Evolutionary conservation across 352 stramenopile genomes (phyloP).

Genomic region (Phytopythium ostracodes): DNA sequence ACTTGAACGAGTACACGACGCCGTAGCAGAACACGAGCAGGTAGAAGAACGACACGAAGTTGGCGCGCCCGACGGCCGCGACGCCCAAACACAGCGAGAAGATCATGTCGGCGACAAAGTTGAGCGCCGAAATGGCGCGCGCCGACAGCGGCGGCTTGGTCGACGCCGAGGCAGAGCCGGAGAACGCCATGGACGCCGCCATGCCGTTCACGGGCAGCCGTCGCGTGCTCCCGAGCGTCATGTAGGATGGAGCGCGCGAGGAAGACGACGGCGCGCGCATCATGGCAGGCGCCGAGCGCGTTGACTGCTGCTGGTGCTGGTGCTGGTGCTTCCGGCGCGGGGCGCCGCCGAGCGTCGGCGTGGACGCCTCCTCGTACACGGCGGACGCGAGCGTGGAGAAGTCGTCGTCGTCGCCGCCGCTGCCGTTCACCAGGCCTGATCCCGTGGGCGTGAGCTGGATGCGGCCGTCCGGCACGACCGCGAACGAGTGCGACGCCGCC

Average conservation of each 20-base stretch:
- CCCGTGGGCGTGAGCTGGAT: conserved; percentile 34
- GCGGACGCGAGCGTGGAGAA: conserved; percentile 3
- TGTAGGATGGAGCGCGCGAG: conserved; percentile 3
- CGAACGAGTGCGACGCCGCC: conserved; percentile 13
- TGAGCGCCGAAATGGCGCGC: conserved; percentile 17
- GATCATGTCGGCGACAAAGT: conserved; percentile 20
- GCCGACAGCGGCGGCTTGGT: conserved; percentile 16
- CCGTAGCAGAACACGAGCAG: conserved; percentile 65
- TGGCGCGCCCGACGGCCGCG: conserved; percentile 44
- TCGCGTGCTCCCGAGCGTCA: conserved; percentile 6
- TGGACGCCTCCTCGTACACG: conserved; percentile 33
- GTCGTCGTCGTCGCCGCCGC: conserved; percentile 3
- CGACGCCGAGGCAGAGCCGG: neutral
- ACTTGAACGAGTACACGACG: conserved; percentile 63
- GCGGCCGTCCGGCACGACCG: conserved; percentile 25
- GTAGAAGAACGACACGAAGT: conserved; percentile 63
- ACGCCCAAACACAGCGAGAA: conserved; percentile 54
- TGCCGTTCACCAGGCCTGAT: conserved; percentile 1
- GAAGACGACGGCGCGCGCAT: conserved; percentile 11
- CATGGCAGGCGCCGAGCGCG: conserved; percentile 4
- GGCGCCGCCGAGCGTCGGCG: conserved; percentile 18
- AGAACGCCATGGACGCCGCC: conserved; percentile 1
- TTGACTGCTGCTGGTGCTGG: conserved; percentile 5
- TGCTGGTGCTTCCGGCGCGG: conserved; percentile 12
- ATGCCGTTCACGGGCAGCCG: conserved; percentile 1